Evolutionary conservation across 768 basidiomycete genomes (phyloP).

Genomic region (Suillus luteus): DNA sequence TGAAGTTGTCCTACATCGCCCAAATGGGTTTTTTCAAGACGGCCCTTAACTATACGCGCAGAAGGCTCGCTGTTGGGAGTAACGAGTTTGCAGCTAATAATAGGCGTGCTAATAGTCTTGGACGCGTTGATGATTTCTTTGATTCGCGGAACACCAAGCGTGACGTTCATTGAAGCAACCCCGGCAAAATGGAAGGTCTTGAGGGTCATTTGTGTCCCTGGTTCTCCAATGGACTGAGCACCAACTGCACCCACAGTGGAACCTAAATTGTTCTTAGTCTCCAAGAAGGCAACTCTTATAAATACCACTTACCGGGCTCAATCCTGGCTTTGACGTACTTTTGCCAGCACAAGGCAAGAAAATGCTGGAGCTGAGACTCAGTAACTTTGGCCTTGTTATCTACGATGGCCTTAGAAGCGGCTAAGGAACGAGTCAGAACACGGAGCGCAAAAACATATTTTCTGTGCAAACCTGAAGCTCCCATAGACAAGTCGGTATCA

Average conservation of each 20-base stretch:
- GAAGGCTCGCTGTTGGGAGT: conserved; percentile 86
- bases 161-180: conserved; percentile 99
- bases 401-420: conserved; percentile 70
- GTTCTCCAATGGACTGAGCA: conserved; percentile 98
- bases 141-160: conserved; percentile 98
- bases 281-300: neutral
- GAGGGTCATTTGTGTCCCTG: conserved; percentile 98
- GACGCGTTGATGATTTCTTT: conserved; percentile 99
- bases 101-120: conserved; percentile 96
- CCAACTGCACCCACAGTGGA: conserved; percentile 99
- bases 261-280: conserved; percentile 44
- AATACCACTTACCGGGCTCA: conserved; percentile 70
- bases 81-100: conserved; percentile 95
- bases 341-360: conserved; percentile 86
- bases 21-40: conserved; percentile 91
- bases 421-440: conserved; percentile 36
- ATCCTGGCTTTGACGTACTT: conserved; percentile 96
- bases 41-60: conserved; percentile 95
- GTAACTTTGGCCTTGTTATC: conserved; percentile 93
- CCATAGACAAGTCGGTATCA: conserved; percentile 73
- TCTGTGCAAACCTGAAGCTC: conserved; percentile 60
- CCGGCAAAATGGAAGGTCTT: conserved; percentile 99
- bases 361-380: conserved; percentile 69
- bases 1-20: conserved; percentile 69
- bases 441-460: neutral